phyloP scores from a whole-genome alignment of 2,329 filamentous ascomycete species.

The Metarhizium robertsii region DNA sequence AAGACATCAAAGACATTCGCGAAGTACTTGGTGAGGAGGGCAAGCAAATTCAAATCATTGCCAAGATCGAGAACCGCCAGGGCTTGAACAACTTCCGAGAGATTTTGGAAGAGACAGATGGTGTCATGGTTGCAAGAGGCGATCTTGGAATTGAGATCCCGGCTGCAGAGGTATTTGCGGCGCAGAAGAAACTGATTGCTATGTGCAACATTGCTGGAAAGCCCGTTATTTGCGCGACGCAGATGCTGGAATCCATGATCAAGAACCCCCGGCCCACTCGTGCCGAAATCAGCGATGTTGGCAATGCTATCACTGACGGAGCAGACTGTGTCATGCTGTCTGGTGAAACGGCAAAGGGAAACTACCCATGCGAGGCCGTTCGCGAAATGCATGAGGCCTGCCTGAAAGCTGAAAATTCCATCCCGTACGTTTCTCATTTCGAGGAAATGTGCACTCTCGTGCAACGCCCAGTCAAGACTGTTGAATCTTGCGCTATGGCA shows the following conservation, averaged over 20 bases:
- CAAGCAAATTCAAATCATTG: constrained; percentile 97
- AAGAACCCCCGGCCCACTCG: constrained; percentile 98
- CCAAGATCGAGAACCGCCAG: constrained; percentile 99
- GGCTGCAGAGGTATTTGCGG: constrained; percentile 95
- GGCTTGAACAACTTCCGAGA: constrained; percentile 99
- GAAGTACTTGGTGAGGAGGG: constrained; percentile 83
- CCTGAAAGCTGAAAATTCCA: constrained; percentile 91
- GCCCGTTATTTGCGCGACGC: constrained; percentile 96
- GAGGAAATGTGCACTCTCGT: constrained; percentile 85
- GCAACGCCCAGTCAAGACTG: constrained; percentile 74
- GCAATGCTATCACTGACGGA: constrained; percentile 94
- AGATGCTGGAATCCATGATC: constrained; percentile 99
- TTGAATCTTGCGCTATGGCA: constrained; percentile 94
- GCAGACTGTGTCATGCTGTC: constrained; percentile 99
- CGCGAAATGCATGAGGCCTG: constrained; percentile 98
- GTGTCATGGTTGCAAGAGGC: constrained; percentile 99
- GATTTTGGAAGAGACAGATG: constrained; percentile 91
- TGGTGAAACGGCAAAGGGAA: constrained; percentile 96
- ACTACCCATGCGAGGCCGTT: constrained; percentile 86
- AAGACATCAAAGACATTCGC: constrained; percentile 90
- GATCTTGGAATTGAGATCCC: constrained; percentile 95
- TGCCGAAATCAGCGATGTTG: constrained; percentile 96
- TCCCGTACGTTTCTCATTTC: constrained; percentile 93
- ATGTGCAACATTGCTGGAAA: constrained; percentile 99
- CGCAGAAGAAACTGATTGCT: constrained; percentile 99